Evolutionary conservation across 2,329 filamentous ascomycete species (phyloP).

Genomic region (Nothophoma quercina): DNA sequence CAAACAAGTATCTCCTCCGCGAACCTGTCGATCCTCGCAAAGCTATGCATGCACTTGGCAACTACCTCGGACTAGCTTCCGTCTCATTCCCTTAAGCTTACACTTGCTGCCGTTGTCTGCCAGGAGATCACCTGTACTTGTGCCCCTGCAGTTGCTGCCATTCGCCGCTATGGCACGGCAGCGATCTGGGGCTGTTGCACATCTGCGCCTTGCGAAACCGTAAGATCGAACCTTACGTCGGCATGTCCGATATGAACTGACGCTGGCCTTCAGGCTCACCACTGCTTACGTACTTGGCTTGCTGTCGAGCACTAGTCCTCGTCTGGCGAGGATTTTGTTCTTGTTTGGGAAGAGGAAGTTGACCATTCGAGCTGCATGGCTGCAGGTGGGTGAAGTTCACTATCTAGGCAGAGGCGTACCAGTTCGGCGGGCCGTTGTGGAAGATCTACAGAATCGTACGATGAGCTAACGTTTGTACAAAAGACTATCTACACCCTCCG

Average conservation of each 20-base stretch:
- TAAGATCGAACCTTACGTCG: conserved; percentile 3
- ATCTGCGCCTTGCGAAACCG: conserved; percentile 15
- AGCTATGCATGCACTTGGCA: conserved; percentile 14
- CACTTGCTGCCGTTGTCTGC: conserved; percentile 20
- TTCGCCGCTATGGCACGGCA: conserved; percentile 13
- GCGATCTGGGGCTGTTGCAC: conserved; percentile 3
- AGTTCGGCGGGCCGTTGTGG: too few species aligned
- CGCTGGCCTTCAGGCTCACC: conserved; percentile 21
- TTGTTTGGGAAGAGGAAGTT: conserved; percentile 28
- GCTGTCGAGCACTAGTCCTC: conserved; percentile 36
- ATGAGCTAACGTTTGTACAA: neutral
- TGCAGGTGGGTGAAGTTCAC: conserved; percentile 29
- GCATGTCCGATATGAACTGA: conserved; percentile 8
- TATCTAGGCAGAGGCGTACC: neutral
- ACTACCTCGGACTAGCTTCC: conserved; percentile 15
- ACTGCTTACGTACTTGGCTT: conserved; percentile 41
- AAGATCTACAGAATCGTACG: neutral
- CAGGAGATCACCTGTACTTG: neutral
- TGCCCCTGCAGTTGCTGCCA: neutral
- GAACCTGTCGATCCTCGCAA: conserved; percentile 11
- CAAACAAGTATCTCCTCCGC: conserved; percentile 14
- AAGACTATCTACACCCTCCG: conserved; percentile 42
- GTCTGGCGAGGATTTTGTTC: conserved; percentile 29
- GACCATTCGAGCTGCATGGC: conserved; percentile 23
- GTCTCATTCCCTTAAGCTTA: conserved; percentile 15